Evolutionary conservation across 208 protist species (phyloP).

Genomic region (Trypanosoma theileri): DNA sequence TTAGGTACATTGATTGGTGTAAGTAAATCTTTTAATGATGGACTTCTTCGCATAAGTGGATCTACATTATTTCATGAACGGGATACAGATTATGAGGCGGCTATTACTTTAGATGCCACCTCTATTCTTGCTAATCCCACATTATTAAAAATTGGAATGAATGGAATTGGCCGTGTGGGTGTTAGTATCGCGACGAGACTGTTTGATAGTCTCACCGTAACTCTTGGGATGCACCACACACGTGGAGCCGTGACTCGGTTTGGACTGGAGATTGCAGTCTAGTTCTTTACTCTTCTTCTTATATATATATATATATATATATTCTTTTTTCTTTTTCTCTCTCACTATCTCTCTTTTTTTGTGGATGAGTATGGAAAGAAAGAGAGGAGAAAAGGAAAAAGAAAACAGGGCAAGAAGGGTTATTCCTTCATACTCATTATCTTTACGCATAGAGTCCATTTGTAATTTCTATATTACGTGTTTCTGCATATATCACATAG

Average conservation of each 20-base stretch:
- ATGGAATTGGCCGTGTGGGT: conserved; percentile 57
- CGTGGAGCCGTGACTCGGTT: conserved; percentile 54
- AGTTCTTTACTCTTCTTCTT: conserved; percentile 2
- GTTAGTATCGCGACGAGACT: conserved; percentile 68
- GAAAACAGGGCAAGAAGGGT: background rate
- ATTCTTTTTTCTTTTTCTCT: background rate
- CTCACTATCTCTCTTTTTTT: background rate
- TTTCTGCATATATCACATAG: too few relatives aligned
- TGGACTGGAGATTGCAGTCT: conserved; percentile 69
- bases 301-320: conserved; percentile 11
- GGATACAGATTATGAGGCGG: conserved; percentile 58
- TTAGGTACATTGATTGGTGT: conserved; percentile 63
- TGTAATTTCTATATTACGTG: too few relatives aligned
- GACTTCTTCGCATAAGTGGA: conserved; percentile 63
- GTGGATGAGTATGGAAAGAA: background rate
- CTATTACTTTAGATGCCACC: conserved; percentile 55
- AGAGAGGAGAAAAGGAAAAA: too few relatives aligned
- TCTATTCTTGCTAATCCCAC: conserved; percentile 62
- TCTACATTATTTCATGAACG: conserved; percentile 75
- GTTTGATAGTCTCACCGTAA: conserved; percentile 48
- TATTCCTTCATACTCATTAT: background rate
- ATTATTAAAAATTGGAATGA: conserved; percentile 65
- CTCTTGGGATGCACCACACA: conserved; percentile 59
- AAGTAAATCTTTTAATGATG: conserved; percentile 43
- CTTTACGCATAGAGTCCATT: too few relatives aligned